Evolutionary conservation across 1,284 basidiomycete species (phyloP), one percentile per base, ranked within the genome.

Genomic region (Trametes hirsuta): DNA sequence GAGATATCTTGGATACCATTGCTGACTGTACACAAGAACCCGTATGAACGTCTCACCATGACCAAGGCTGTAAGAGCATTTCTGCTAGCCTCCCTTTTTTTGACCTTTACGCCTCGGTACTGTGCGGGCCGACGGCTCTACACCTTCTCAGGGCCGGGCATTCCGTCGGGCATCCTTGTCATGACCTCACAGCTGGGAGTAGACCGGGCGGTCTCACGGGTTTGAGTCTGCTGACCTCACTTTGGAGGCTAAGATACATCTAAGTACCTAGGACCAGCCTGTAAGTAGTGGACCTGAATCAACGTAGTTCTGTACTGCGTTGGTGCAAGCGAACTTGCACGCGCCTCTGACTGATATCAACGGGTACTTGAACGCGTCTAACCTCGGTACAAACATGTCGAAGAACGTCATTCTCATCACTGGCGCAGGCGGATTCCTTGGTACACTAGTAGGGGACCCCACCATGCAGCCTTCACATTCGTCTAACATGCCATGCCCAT

Each of bases 371-470:
- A 18, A 18, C 18, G 18, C 18, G 18, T 1, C 18, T 18, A 18
- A 18, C 18, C 18, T 30, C 30, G 30, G 30, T 30, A 30, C 48
- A n/a, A 35, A 14, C 8, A 63, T 58, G 56, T 47, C 56, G 10
- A 39, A 65, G 12, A 78, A 73, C 59, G 73, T 77, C 48, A 69
- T 87, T 47, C 77, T 87, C 30, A 79, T 88, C 54, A 85, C 85
- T 53, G 85, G 85, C 40, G 84, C 84, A 34, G 81, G 78, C 30
- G 84, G 84, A 44, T 87, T 68, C 70, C 78, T 77, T 37, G 82
- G 73, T 55, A 71, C 68, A 66, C 70, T 77, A 22, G 80, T 81
- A 65, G 56, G 76, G 51, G 5, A 3, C 18, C 18, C 18, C 18
- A 18, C 18, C 18, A 1, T 18, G 18, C 18, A 18, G 18, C 18